Percentiles rank a stretch among this genome's conserved stretches.
Evolutionary conservation across 1,284 basidiomycete genomes (phyloP).

Genomic region (Microbotryum intermedium): DNA sequence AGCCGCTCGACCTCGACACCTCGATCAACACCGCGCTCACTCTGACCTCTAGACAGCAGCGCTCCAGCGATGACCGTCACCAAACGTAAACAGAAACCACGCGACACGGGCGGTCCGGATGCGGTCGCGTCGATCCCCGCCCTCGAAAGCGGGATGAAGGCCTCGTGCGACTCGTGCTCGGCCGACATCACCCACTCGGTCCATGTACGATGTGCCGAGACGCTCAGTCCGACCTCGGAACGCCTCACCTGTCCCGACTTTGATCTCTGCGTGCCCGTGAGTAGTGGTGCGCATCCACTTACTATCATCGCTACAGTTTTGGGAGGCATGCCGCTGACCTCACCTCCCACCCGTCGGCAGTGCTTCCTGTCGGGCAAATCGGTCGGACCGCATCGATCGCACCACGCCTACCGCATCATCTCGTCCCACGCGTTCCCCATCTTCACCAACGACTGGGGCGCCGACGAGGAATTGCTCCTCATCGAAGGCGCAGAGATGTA

Average conservation of each 20-base stretch:
- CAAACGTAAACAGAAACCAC: constrained; percentile 25
- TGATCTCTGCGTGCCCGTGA: constrained; percentile 39
- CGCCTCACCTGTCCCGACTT: constrained; percentile 35
- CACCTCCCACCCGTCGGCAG: constrained; percentile 14
- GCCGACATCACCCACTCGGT: constrained; percentile 37
- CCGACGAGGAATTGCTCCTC: constrained; percentile 91
- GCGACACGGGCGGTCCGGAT: constrained; percentile 8
- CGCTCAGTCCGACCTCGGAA: constrained; percentile 10
- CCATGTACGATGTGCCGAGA: constrained; percentile 36
- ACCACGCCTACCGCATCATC: constrained; percentile 87
- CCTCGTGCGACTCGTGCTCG: constrained; percentile 34
- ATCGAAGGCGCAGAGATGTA: constrained; percentile 82
- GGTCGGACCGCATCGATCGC: constrained; percentile 73
- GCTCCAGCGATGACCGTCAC: constrained; percentile 28
- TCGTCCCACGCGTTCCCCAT: constrained; percentile 93
- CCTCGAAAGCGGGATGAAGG: constrained; percentile 24
- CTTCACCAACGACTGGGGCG: constrained; percentile 92
- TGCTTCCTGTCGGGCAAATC: constrained; percentile 93
- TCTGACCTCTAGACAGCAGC: too few relatives aligned
- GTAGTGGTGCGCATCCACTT: background rate
- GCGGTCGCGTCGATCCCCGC: constrained; percentile 5
- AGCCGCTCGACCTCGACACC: too few relatives aligned
- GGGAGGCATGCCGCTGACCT: background rate
- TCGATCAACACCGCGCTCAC: too few relatives aligned
- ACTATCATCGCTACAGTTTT: background rate